Evolutionary conservation across 2,329 filamentous ascomycete species (phyloP).

Genomic region (Nothophoma quercina): DNA sequence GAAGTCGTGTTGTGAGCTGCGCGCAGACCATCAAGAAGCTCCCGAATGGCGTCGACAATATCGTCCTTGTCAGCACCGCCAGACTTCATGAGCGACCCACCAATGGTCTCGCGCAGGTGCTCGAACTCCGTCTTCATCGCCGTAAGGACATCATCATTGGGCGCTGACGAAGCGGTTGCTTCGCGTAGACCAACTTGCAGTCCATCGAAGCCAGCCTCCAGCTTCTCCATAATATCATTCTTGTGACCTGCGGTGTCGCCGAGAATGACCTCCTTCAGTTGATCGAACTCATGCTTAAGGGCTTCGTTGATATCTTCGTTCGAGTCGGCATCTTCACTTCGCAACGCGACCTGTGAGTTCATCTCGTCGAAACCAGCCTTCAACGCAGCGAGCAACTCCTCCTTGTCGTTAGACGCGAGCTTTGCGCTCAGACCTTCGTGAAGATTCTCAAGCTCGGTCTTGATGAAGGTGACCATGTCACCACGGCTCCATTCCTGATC

Average conservation of each 20-base stretch:
- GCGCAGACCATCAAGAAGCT: constrained; percentile 54
- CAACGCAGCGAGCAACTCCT: constrained; percentile 51
- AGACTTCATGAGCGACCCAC: constrained; percentile 59
- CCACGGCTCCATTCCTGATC: constrained; percentile 51
- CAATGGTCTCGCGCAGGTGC: constrained; percentile 65
- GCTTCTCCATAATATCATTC: constrained; percentile 68
- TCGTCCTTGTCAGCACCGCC: constrained; percentile 67
- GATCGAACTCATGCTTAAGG: constrained; percentile 82
- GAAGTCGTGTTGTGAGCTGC: constrained; percentile 52
- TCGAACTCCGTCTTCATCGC: constrained; percentile 68
- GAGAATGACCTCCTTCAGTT: constrained; percentile 79
- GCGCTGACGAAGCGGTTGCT: constrained; percentile 29
- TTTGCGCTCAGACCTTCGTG: constrained; percentile 65
- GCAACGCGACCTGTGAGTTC: constrained; percentile 50
- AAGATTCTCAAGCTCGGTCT: constrained; percentile 67
- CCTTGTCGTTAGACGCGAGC: constrained; percentile 47
- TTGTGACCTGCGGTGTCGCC: constrained; percentile 63
- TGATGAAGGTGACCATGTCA: constrained; percentile 60
- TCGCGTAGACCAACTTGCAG: constrained; percentile 55
- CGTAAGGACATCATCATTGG: constrained; percentile 56
- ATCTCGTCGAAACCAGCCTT: constrained; percentile 51
- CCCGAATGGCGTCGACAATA: constrained; percentile 71
- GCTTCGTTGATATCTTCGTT: constrained; percentile 67
- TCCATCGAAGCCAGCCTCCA: constrained; percentile 61
- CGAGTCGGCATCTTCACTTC: constrained; percentile 46